A percentile compares a stretch with the other conserved stretches of the same genome.
phyloP scores from a whole-genome alignment of 2,329 filamentous ascomycete genomes.

The Trichoderma atrobrunneum region DNA sequence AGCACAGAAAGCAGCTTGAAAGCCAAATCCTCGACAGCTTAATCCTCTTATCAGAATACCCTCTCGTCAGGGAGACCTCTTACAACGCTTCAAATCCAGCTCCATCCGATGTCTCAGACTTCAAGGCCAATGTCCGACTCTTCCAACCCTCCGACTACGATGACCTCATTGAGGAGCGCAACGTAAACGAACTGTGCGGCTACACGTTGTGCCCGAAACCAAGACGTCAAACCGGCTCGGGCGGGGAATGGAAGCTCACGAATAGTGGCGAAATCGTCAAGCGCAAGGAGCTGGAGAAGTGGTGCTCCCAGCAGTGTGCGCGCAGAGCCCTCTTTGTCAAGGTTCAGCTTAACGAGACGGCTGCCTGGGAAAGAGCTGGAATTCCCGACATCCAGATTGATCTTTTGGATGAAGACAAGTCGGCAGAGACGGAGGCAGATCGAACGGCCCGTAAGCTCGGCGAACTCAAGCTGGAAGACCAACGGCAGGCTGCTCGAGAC shows the following conservation, averaged over 20 bases:
- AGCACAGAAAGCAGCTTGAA: slow-evolving; percentile 78
- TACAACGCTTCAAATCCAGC: slow-evolving; percentile 49
- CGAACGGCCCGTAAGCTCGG: slow-evolving; percentile 38
- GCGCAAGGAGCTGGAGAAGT: slow-evolving; percentile 72
- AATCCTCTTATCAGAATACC: slow-evolving; percentile 65
- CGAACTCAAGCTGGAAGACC: slow-evolving; percentile 44
- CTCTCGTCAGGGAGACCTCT: slow-evolving; percentile 35
- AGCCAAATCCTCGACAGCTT: slow-evolving; percentile 68
- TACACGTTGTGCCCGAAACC: slow-evolving; percentile 73
- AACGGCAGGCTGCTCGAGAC: slow-evolving; percentile 40
- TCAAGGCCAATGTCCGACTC: slow-evolving; percentile 63
- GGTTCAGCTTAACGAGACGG: slow-evolving; percentile 81
- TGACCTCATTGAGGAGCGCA: slow-evolving; percentile 82
- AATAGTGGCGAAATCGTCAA: slow-evolving; percentile 61
- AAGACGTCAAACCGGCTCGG: slow-evolving; percentile 54
- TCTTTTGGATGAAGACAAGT: slow-evolving; percentile 64
- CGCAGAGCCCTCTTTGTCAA: slow-evolving; percentile 79
- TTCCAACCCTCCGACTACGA: slow-evolving; percentile 92
- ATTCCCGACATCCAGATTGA: slow-evolving; percentile 57
- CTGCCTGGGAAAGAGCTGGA: slow-evolving; percentile 76
- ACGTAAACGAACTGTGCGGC: slow-evolving; percentile 77
- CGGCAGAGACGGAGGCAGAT: slow-evolving; percentile 43
- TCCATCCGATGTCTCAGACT: slow-evolving; percentile 58
- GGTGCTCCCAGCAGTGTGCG: slow-evolving; percentile 81
- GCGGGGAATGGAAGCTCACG: slow-evolving; percentile 67